phyloP scores from a whole-genome alignment of 331 rosid genomes.

The Prunus yedoensis region DNA sequence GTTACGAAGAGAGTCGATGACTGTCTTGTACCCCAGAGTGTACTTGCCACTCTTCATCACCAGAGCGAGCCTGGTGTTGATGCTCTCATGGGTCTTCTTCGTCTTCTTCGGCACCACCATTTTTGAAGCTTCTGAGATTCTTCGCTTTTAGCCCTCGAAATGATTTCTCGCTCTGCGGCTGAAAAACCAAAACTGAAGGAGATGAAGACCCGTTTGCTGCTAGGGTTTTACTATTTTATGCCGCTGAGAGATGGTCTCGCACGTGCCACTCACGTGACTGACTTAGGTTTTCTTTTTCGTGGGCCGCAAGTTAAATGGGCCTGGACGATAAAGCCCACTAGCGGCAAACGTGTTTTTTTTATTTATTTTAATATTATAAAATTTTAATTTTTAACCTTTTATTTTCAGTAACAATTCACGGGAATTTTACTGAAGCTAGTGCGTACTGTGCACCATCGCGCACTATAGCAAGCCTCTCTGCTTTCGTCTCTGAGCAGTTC shows the following conservation, averaged over 20 bases:
- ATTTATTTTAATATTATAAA: no score
- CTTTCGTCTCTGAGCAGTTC: neutral
- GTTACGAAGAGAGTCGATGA: slow-evolving; percentile 66
- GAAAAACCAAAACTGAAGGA: neutral
- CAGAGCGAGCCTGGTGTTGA: slow-evolving; percentile 89
- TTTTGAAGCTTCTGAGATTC: neutral
- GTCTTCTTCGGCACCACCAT: slow-evolving; percentile 33
- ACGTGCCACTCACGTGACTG: neutral
- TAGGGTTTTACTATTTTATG: neutral
- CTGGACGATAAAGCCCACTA: neutral
- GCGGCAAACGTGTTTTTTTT: neutral
- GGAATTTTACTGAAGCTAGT: neutral
- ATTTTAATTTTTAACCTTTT: no score
- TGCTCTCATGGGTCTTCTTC: slow-evolving; percentile 95
- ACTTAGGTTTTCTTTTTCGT: neutral
- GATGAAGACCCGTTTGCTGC: neutral
- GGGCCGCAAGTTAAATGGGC: neutral
- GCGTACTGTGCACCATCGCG: neutral
- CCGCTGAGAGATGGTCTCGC: neutral
- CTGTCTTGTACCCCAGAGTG: slow-evolving; percentile 86
- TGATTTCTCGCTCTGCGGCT: neutral
- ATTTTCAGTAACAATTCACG: no score
- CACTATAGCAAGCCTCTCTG: neutral
- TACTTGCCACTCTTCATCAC: slow-evolving; percentile 91
- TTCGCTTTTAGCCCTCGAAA: neutral